phyloP scores from a whole-genome alignment of 257 asterid genomes.

The Nicotiana tabacum region DNA sequence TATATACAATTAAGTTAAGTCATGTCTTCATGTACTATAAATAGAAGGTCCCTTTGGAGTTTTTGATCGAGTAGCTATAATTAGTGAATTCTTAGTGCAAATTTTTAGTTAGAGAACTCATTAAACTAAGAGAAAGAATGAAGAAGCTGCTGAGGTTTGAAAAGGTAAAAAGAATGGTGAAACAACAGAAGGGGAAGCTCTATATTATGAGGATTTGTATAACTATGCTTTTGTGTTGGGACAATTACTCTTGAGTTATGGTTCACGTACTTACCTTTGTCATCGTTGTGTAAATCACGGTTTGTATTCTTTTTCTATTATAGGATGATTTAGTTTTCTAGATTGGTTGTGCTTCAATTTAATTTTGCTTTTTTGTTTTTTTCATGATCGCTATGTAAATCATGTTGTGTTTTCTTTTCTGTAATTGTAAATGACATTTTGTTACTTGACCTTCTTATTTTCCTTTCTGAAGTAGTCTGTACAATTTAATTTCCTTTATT shows the following conservation, averaged over 20 bases:
- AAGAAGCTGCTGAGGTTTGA: constrained; percentile 13
- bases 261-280: not conserved
- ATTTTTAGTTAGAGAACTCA: not conserved
- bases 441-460: not conserved
- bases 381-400: not conserved
- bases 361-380: not conserved
- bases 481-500: not conserved
- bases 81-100: not conserved
- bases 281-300: not conserved
- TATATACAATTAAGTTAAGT: not conserved
- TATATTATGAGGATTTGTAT: constrained; percentile 36
- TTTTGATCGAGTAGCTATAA: too few species aligned
- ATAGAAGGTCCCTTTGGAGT: not conserved
- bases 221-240: constrained; percentile 34
- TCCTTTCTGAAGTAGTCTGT: not conserved
- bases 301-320: not conserved
- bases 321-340: not conserved
- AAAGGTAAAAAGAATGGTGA: constrained; percentile 31
- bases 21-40: not conserved
- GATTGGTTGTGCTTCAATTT: not conserved
- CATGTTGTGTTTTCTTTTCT: not conserved
- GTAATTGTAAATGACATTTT: not conserved
- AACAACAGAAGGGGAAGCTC: constrained; percentile 35
- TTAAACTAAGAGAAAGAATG: constrained; percentile 5
- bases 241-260: constrained; percentile 12